phyloP scores from a whole-genome alignment of 2,329 filamentous ascomycete species.

The Alternaria sp. region DNA sequence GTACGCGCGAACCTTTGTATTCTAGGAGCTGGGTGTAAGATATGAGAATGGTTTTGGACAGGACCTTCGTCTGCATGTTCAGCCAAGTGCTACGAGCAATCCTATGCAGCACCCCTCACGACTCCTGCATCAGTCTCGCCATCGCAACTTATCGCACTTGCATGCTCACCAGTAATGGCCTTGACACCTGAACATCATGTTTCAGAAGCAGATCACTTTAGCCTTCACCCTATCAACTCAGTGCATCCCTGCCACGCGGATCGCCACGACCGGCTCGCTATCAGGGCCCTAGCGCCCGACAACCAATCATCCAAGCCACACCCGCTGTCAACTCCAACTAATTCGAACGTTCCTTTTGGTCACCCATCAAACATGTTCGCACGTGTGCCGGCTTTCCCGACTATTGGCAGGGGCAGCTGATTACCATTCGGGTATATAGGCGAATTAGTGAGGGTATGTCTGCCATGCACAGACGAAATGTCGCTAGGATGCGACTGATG shows the following conservation, averaged over 20 bases:
- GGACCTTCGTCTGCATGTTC: neutral
- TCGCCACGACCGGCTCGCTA: conserved; percentile 20
- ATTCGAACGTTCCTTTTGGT: conserved; percentile 7
- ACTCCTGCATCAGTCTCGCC: neutral
- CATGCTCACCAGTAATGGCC: neutral
- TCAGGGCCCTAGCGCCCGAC: conserved; percentile 13
- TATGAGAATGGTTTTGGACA: neutral
- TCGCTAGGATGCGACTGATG: conserved; percentile 1
- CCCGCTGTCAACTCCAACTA: conserved; percentile 9
- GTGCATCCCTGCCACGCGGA: conserved; percentile 14
- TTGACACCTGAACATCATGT: neutral
- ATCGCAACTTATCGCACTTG: neutral
- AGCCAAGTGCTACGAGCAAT: neutral
- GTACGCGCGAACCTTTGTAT: conserved; percentile 48
- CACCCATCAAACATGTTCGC: neutral
- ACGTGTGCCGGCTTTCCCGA: conserved; percentile 10
- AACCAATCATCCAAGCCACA: conserved; percentile 26
- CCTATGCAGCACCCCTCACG: neutral
- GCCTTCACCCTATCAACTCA: conserved; percentile 21
- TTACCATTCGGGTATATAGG: neutral
- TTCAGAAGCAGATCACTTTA: conserved; percentile 17
- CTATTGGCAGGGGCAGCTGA: conserved; percentile 9
- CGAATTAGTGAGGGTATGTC: conserved; percentile 5
- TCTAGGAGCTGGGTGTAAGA: conserved; percentile 28
- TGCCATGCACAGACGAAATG: conserved; percentile 10